Percentiles rank a stretch among this genome's conserved stretches.
Evolutionary conservation across 2,329 filamentous ascomycete species (phyloP).

Genomic region (Xylaria digitata): DNA sequence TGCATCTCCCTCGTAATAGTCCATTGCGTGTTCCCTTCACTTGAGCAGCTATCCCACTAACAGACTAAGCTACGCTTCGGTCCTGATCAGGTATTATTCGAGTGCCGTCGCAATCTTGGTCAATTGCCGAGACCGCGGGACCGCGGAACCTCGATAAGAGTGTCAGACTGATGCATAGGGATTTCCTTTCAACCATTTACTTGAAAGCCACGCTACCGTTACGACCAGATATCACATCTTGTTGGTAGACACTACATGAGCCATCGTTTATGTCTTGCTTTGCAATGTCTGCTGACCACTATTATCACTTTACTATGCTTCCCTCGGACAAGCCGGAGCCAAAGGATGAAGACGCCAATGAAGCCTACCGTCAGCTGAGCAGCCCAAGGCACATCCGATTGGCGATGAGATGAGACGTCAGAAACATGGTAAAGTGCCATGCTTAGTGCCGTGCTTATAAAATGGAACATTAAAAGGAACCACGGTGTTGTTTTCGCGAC

Average conservation of each 20-base stretch:
- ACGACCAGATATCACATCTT: slow-evolving; percentile 3
- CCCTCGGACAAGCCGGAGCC: slow-evolving; percentile 22
- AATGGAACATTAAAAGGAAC: neutral
- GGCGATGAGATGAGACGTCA: slow-evolving; percentile 22
- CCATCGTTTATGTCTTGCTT: slow-evolving; percentile 10
- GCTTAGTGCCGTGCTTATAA: neutral
- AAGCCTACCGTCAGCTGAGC: slow-evolving; percentile 33
- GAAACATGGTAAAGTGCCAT: slow-evolving; percentile 13
- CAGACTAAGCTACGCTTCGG: neutral
- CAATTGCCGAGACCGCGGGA: neutral
- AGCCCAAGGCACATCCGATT: neutral
- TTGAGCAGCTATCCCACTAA: neutral
- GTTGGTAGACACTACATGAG: slow-evolving; percentile 10
- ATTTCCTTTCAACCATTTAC: neutral
- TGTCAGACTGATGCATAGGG: neutral
- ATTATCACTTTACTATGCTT: neutral
- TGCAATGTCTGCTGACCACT: slow-evolving; percentile 21
- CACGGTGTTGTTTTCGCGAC: slow-evolving; percentile 6
- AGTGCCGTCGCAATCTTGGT: neutral
- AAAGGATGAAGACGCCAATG: slow-evolving; percentile 3
- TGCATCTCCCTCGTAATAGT: neutral
- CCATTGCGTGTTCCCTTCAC: slow-evolving; percentile 8
- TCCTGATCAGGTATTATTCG: neutral
- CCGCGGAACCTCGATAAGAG: neutral
- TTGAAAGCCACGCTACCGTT: neutral